Base-by-base conservation (phyloP, 768 basidiomycete genomes). In the Cyclocybe cylindracea region DNA sequence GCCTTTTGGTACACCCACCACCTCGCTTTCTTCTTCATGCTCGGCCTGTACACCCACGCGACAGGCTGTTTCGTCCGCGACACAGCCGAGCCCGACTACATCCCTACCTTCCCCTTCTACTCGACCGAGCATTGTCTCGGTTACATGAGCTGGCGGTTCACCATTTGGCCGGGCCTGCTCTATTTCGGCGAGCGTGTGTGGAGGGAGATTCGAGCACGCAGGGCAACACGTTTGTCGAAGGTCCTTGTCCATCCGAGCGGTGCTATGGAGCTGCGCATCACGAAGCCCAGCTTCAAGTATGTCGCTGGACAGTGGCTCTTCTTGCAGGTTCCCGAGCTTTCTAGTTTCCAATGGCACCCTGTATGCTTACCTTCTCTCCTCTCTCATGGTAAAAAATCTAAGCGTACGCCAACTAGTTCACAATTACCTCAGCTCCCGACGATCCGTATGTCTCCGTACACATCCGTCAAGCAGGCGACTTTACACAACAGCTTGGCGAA, bases 1-100 rank as follows among this genome's bases (percentile, higher is more conserved):
- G 91, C 84, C 1, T 98, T 98, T 77, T 96, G 94, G 94, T 96
- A 94, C 68, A 94, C 94, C 33, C 94, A 96, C 58, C 94, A 95
- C 60, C 83, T 94, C 37, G 91, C 91, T 9, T 92, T 94, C 78
- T 91, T 94, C 75, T 94, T 95, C 75, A 91, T 95, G 85, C 76
- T 95, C 54, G 90, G 84, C 32, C 82, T 97, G 41, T 96, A 89
- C 70, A 80, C 89, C 14, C 94, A 95, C 67, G 93, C 94, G 7
- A 89, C 89, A 48, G 94, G 94, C 4, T 98, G 94, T 70, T 98
- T 98, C 70, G 94, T 98, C 52, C 92, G 94, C 43, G 92, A 94
- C 67, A 76, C 82, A 13, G 72, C 75, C 13, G 67, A 85, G 34
- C 91, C 93, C n/a, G 87, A 83, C 56, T 85, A 81, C 66, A 85